Evolutionary conservation across 306 rosid species (phyloP).

Genomic region (Cicer cuneatum): DNA sequence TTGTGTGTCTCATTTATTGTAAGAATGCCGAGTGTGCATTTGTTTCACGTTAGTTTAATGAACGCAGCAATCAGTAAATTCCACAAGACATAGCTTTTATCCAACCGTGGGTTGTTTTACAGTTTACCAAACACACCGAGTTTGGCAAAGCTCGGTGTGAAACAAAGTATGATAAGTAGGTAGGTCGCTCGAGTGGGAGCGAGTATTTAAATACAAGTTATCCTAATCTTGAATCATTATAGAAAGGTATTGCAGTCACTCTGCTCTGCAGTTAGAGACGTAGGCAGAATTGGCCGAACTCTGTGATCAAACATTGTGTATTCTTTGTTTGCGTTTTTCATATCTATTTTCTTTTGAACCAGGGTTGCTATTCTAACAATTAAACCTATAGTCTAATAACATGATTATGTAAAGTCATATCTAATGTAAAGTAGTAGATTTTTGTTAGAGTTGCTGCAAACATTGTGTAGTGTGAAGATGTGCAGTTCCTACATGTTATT

Average conservation of each 20-base stretch:
- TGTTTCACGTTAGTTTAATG: not conserved
- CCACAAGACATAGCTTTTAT: not conserved
- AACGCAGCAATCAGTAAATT: not conserved
- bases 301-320: no score
- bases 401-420: slow-evolving; percentile 11
- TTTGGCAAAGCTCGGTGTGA: slow-evolving; percentile 21
- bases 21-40: not conserved
- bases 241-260: no score
- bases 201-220: no score
- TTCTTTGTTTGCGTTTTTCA: no score
- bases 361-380: no score
- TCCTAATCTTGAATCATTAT: no score
- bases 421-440: slow-evolving; percentile 22
- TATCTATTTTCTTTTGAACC: no score
- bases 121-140: not conserved
- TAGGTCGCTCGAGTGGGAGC: no score
- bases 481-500: slow-evolving; percentile 37
- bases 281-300: no score
- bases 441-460: slow-evolving; percentile 23
- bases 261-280: no score
- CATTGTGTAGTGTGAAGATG: slow-evolving; percentile 33
- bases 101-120: not conserved
- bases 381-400: slow-evolving; percentile 13
- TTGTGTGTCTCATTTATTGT: slow-evolving; percentile 7
- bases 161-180: no score